These are phyloP conservation scores for Elsinoe perseae DNA, from an alignment of 2,329 filamentous ascomycete species.

Conservation along the genomic window DNA sequence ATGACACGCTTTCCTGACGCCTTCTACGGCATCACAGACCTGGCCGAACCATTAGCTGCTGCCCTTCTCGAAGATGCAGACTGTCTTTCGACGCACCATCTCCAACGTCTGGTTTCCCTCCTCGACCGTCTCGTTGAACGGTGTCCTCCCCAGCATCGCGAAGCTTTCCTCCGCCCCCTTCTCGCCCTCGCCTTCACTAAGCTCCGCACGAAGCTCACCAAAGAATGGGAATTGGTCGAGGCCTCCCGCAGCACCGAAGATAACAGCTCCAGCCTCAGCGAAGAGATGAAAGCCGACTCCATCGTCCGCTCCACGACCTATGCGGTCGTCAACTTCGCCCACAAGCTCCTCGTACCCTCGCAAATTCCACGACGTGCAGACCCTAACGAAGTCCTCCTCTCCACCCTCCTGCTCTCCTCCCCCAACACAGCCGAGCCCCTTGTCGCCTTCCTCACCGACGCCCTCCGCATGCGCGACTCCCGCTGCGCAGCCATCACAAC, in stretches of 20 bases:
- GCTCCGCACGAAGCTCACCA: constrained; percentile 77
- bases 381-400: constrained; percentile 51
- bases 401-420: constrained; percentile 73
- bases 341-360: constrained; percentile 56
- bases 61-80: constrained; percentile 77
- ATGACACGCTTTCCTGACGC: constrained; percentile 79
- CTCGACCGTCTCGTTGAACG: constrained; percentile 85
- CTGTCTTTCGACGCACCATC: constrained; percentile 80
- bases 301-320: constrained; percentile 89
- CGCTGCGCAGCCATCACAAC: constrained; percentile 80
- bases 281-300: constrained; percentile 98
- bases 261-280: constrained; percentile 57
- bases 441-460: constrained; percentile 84
- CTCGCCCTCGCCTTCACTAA: constrained; percentile 74
- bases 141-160: constrained; percentile 70
- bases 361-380: neutral
- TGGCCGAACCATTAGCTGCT: constrained; percentile 74
- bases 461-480: constrained; percentile 80
- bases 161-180: constrained; percentile 77
- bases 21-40: constrained; percentile 83
- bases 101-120: constrained; percentile 86
- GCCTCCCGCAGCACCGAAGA: constrained; percentile 50
- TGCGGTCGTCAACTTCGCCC: constrained; percentile 84
- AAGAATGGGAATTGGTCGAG: constrained; percentile 73
- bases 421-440: constrained; percentile 76